Conservation (phyloP, 1,284 basidiomycete genomes). For the Peniophora sp. region DNA sequence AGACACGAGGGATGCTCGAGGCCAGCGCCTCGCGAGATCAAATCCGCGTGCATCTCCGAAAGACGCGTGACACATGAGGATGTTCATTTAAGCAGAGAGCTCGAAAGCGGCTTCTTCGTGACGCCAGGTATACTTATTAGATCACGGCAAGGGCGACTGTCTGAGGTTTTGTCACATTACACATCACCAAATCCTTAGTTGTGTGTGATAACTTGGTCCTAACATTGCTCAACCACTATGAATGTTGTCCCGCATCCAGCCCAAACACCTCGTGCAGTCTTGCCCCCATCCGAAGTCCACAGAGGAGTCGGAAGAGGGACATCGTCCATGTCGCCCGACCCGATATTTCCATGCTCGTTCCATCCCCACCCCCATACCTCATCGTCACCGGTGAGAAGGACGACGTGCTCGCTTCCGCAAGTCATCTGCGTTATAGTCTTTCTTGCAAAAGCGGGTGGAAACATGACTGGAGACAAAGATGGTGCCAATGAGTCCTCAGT, state of each 20-base stretch:
- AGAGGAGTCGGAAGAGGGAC: slow-evolving; percentile 37
- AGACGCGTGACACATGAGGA: no score
- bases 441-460: slow-evolving; percentile 20
- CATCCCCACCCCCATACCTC: slow-evolving; percentile 84
- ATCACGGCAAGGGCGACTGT: no score
- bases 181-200: no score
- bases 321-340: slow-evolving; percentile 52
- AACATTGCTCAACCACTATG: slow-evolving; percentile 26
- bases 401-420: slow-evolving; percentile 80
- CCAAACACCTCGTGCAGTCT: slow-evolving; percentile 33
- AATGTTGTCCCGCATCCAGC: slow-evolving; percentile 74
- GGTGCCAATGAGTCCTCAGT: background rate
- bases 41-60: no score
- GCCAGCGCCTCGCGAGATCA: no score
- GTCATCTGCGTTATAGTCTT: slow-evolving; percentile 25
- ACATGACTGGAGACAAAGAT: slow-evolving; percentile 20
- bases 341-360: slow-evolving; percentile 94
- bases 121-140: no score
- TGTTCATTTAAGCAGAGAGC: no score
- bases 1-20: no score
- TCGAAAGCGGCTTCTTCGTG: no score
- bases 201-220: no score
- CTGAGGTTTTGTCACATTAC: no score
- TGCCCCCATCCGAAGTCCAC: slow-evolving; percentile 32
- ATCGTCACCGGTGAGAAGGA: slow-evolving; percentile 31